Base-by-base conservation (phyloP, 179 eudicot genomes). In the Nepenthes alata region DNA sequence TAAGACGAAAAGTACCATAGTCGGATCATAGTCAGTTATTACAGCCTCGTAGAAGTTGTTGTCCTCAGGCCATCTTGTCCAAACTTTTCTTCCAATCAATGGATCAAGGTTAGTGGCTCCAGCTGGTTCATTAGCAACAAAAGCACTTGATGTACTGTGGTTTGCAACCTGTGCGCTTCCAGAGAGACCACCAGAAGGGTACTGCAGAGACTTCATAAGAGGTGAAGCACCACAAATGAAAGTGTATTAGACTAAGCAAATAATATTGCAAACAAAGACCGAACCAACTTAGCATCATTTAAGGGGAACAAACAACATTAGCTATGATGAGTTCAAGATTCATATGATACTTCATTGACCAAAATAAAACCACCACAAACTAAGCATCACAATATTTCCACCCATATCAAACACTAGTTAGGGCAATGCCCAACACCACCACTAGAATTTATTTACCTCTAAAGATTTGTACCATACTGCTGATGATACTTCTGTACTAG, bases 1-100 rank as follows among this genome's bases (percentile, higher is more conserved):
- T 48, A 11, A 16, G 1, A 55, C 11, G 44, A 65, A 12, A 4
- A 57, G 53, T 64, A 77, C 81, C 75, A 67, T 59, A 45, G 25
- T 35, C 36, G 78, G 67, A 53, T 74, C 51, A 54, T 66, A 83
- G 60, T 83, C 84, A 12, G 76, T 69, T 62, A 85, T 80, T 37
- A 78, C 67, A 57, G 88, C 88, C 74, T 83, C 88, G 37, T 83
- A 83, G 72, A 85, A 85, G 61, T 77, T 78, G 59, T 83, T 83
- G 58, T 85, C 91, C 52, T 80, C 88, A 34, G 84, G 85, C 88
- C 91, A 80, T 65, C 85, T 74, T 11, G 80, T 83, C 88, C 85
- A 72, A 34, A 85, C 85, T 75, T 72, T 80, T 67, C 76, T 72
- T 58, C 91, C 91, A 62, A 83, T 73, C 57, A 81, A 66, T 35